phyloP scores from a whole-genome alignment of 306 rosid species.

The Acmispon strigosus region DNA sequence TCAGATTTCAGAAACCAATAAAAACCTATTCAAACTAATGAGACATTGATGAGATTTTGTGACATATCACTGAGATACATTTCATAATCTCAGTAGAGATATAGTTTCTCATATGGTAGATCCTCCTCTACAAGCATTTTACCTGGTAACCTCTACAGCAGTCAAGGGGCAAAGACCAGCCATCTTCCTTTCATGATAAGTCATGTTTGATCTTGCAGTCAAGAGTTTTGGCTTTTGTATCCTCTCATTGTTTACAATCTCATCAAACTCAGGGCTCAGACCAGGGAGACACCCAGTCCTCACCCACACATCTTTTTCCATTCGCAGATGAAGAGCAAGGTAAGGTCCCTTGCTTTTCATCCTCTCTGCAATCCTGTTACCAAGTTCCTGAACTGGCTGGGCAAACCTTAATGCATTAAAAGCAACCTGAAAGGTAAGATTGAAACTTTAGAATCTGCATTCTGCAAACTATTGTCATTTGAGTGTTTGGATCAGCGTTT shows the following conservation, averaged over 20 bases:
- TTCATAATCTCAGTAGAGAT: too few species aligned
- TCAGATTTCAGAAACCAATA: not conserved
- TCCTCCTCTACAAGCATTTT: not conserved
- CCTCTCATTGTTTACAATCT: conserved; percentile 68
- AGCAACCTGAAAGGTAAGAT: conserved; percentile 65
- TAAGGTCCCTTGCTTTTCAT: conserved; percentile 88
- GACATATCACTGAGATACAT: too few species aligned
- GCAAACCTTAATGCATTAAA: conserved; percentile 91
- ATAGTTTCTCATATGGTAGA: too few species aligned
- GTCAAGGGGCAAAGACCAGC: conserved; percentile 94
- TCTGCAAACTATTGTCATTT: not conserved
- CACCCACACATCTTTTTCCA: conserved; percentile 99
- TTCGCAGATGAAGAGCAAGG: conserved; percentile 86
- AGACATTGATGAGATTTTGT: too few species aligned
- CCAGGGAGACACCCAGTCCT: conserved; percentile 98
- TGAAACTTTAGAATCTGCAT: conserved; percentile 17
- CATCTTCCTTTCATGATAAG: conserved; percentile 82
- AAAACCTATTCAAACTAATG: too few species aligned
- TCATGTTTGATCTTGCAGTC: conserved; percentile 84
- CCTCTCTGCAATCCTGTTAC: conserved; percentile 68
- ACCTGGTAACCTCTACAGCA: conserved; percentile 81
- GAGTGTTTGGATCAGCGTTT: too few species aligned
- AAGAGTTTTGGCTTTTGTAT: conserved; percentile 75
- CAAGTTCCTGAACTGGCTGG: conserved; percentile 67
- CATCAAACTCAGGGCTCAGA: conserved; percentile 59